phyloP scores from a whole-genome alignment of 768 basidiomycete species.

The Tephrocybe sp. region DNA sequence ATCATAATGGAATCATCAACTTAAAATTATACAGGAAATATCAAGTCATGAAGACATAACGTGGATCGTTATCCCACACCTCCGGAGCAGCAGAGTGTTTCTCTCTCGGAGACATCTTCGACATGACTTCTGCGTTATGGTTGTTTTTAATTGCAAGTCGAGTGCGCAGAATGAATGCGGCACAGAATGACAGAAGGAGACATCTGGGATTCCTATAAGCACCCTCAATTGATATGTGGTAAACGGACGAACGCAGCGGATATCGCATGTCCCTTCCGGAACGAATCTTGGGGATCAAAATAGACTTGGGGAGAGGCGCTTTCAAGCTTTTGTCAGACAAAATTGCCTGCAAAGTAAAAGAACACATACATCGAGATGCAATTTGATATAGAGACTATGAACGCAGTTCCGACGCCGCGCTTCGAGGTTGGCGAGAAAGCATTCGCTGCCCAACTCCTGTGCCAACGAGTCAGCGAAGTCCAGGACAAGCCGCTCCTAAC shows the following conservation, averaged over 20 bases:
- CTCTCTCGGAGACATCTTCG: slow-evolving; percentile 13
- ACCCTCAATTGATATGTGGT: neutral
- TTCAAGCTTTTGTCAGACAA: neutral
- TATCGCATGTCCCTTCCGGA: slow-evolving; percentile 55
- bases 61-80: slow-evolving; percentile 48
- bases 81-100: slow-evolving; percentile 25
- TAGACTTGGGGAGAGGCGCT: slow-evolving; percentile 60
- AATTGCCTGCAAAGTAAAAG: neutral
- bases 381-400: slow-evolving; percentile 60
- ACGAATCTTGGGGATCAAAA: slow-evolving; percentile 50
- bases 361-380: slow-evolving; percentile 51
- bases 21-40: too few relatives aligned
- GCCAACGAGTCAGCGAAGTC: neutral
- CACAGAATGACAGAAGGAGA: slow-evolving; percentile 40
- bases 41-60: slow-evolving; percentile 54
- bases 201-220: slow-evolving; percentile 29
- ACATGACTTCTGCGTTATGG: slow-evolving; percentile 29
- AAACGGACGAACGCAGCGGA: slow-evolving; percentile 44
- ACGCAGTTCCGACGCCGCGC: slow-evolving; percentile 59
- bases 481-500: slow-evolving; percentile 9
- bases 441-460: slow-evolving; percentile 62
- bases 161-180: slow-evolving; percentile 44
- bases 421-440: slow-evolving; percentile 60
- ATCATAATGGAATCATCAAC: too few relatives aligned
- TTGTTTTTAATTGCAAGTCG: slow-evolving; percentile 44